Conservation (phyloP, 2,329 filamentous ascomycete species). For the Aspergillus hortae region DNA sequence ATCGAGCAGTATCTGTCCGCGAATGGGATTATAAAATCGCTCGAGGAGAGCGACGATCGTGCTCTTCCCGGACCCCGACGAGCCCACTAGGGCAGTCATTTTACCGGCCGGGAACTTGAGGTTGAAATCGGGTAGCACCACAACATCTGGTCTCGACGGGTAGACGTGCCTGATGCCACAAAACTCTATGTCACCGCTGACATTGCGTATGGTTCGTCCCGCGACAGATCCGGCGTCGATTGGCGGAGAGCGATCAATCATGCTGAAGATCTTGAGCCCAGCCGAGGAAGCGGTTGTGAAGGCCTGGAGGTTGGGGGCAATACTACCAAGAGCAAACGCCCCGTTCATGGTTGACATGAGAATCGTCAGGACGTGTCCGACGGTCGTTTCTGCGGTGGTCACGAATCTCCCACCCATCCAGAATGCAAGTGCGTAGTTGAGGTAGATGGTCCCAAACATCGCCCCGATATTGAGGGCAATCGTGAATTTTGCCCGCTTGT, state of each 20-base stretch:
- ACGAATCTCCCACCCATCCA: background rate
- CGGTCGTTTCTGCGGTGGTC: background rate
- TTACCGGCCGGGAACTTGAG: conserved; percentile 43
- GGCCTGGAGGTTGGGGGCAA: background rate
- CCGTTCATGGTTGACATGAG: background rate
- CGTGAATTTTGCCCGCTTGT: background rate
- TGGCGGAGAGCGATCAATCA: background rate
- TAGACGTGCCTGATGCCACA: conserved; percentile 40
- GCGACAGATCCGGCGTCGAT: conserved; percentile 17
- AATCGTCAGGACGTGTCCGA: background rate
- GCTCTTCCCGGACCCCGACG: conserved; percentile 31
- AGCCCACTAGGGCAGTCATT: conserved; percentile 53
- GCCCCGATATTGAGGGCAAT: background rate
- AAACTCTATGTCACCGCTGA: conserved; percentile 24
- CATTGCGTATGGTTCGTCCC: background rate
- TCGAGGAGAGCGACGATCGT: conserved; percentile 51
- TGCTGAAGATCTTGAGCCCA: background rate
- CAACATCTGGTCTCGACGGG: conserved; percentile 9
- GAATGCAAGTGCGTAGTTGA: background rate
- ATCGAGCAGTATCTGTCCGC: conserved; percentile 63
- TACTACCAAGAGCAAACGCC: background rate
- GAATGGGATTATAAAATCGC: conserved; percentile 64
- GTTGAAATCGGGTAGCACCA: conserved; percentile 13
- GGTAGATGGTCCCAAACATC: conserved; percentile 14
- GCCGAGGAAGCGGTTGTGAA: background rate